These are phyloP conservation scores for Phytophthora pini DNA, from an alignment of 352 stramenopile species.

Conservation along the genomic window DNA sequence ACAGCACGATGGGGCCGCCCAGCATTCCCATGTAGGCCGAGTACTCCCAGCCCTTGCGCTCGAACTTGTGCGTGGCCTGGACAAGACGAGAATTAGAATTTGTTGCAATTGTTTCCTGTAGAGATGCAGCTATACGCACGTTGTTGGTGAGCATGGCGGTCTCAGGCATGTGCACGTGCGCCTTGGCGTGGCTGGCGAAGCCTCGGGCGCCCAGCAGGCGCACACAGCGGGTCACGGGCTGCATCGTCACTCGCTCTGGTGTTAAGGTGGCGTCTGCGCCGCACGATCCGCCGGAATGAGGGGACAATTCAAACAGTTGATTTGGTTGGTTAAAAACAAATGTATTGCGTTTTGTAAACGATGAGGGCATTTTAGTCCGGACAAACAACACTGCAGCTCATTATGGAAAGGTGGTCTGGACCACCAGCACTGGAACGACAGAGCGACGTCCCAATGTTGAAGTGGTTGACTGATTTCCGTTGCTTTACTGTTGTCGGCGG, in stretches of 20 bases:
- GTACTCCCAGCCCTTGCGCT: constrained; percentile 87
- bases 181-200: constrained; percentile 62
- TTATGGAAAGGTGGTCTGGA: constrained; percentile 6
- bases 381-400: constrained; percentile 10
- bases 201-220: constrained; percentile 46
- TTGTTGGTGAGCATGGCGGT: constrained; percentile 90
- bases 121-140: constrained; percentile 42
- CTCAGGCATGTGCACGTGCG: constrained; percentile 83
- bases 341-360: constrained; percentile 1
- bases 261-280: constrained; percentile 27
- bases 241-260: constrained; percentile 37
- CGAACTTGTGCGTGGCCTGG: constrained; percentile 79
- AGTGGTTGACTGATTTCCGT: not conserved
- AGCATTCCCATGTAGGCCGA: constrained; percentile 82
- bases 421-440: constrained; percentile 21
- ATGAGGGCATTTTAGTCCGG: constrained; percentile 1
- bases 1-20: constrained; percentile 73
- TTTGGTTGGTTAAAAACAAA: constrained; percentile 32
- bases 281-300: constrained; percentile 18
- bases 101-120: not conserved
- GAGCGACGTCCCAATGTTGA: constrained; percentile 16
- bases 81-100: not conserved
- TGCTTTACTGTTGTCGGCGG: constrained; percentile 33
- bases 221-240: constrained; percentile 31
- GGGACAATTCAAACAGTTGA: constrained; percentile 2